Percentiles rank a stretch among this genome's conserved stretches.
Conservation (phyloP, 2,329 filamentous ascomycete species). For the Paraphoma chrysanthemicola region DNA sequence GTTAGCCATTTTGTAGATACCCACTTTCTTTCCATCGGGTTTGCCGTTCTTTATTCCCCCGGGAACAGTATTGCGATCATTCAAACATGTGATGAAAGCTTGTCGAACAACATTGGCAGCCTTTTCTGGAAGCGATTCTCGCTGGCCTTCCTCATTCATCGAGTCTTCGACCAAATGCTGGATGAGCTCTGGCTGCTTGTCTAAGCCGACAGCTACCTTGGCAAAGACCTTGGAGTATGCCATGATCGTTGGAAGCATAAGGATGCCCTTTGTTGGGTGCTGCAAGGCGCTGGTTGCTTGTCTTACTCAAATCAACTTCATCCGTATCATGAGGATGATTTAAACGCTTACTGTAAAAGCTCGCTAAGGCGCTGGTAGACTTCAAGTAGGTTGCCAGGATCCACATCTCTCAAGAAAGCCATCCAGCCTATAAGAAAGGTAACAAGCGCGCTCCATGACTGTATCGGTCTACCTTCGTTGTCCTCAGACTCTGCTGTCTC, state of each 20-base stretch:
- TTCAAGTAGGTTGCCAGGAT: conserved; percentile 75
- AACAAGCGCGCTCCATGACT: conserved; percentile 77
- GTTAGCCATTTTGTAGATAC: conserved; percentile 92
- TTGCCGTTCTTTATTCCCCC: conserved; percentile 63
- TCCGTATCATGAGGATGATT: not conserved
- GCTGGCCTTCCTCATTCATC: conserved; percentile 68
- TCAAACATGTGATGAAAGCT: conserved; percentile 88
- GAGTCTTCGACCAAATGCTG: conserved; percentile 63
- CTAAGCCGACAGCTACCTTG: conserved; percentile 82
- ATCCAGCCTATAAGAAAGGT: conserved; percentile 84
- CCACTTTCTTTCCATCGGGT: conserved; percentile 83
- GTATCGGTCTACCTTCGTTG: conserved; percentile 60
- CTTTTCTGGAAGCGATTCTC: conserved; percentile 81
- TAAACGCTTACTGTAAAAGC: conserved; percentile 71
- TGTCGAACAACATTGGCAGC: conserved; percentile 89
- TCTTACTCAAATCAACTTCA: conserved; percentile 44
- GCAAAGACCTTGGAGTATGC: conserved; percentile 81
- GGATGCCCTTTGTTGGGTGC: conserved; percentile 77
- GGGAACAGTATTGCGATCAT: conserved; percentile 74
- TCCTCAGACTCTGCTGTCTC: conserved; percentile 59
- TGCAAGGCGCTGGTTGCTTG: conserved; percentile 83
- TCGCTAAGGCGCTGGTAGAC: conserved; percentile 78
- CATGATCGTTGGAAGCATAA: conserved; percentile 84
- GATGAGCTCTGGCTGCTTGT: conserved; percentile 79
- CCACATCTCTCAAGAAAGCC: conserved; percentile 79